These are phyloP conservation scores for Barnettozyma sp. DNA, from an alignment of 805 yeast species.

Conservation along the genomic window DNA sequence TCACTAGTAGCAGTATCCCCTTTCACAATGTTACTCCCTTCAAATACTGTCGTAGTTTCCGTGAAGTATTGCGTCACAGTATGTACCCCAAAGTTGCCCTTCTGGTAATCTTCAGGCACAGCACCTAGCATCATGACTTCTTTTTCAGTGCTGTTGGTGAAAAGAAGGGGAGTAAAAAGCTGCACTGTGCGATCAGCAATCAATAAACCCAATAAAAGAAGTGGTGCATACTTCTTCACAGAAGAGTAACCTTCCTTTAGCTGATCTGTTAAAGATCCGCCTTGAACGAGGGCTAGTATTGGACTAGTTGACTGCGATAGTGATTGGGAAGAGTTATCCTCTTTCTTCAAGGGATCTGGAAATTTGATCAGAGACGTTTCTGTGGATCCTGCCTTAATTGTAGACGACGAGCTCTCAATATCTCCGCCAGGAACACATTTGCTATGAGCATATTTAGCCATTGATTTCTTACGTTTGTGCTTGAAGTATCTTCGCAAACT, in stretches of 20 bases:
- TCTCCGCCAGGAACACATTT: neutral
- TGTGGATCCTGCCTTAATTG: constrained; percentile 6
- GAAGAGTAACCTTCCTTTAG: constrained; percentile 2
- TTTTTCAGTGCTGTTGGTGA: neutral
- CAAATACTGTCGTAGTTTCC: constrained; percentile 7
- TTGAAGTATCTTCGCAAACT: neutral
- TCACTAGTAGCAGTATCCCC: neutral
- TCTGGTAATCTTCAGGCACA: neutral
- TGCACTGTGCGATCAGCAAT: constrained; percentile 18
- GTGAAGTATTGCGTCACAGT: constrained; percentile 15
- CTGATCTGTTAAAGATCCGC: neutral
- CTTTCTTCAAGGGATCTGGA: constrained; percentile 14
- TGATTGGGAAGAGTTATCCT: neutral
- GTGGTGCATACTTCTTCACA: constrained; percentile 10
- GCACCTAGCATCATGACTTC: too few relatives aligned
- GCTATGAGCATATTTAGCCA: neutral
- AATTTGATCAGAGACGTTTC: constrained; percentile 8
- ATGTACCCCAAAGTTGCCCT: neutral
- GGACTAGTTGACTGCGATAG: neutral
- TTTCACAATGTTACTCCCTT: too few relatives aligned
- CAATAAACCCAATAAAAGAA: constrained; percentile 14
- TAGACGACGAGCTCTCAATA: constrained; percentile 8
- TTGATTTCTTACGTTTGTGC: neutral
- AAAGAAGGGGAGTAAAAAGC: constrained; percentile 10
- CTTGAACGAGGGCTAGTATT: neutral